Percentiles rank a stretch among this genome's conserved stretches.
Evolutionary conservation across 1,284 basidiomycete species (phyloP).

Genomic region (Ustilago sp.): DNA sequence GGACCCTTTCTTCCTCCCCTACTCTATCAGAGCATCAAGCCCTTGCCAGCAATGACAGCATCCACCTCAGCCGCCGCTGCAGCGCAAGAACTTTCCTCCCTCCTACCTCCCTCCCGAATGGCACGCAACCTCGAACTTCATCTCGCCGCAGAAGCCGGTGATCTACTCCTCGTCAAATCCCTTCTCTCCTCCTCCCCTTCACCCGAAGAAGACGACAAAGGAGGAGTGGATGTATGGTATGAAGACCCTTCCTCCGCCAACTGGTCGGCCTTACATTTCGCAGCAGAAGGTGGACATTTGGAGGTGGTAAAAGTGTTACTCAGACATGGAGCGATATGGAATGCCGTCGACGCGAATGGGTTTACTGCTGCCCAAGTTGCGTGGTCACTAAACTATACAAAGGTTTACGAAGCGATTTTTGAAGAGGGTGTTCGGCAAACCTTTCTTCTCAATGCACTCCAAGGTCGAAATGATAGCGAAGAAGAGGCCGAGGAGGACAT

Average conservation of each 20-base stretch:
- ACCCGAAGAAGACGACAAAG: constrained; percentile 4
- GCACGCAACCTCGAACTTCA: constrained; percentile 55
- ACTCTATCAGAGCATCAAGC: background rate
- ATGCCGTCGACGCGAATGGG: constrained; percentile 72
- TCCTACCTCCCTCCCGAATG: constrained; percentile 42
- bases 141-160: constrained; percentile 51
- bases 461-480: constrained; percentile 9
- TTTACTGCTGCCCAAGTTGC: constrained; percentile 65
- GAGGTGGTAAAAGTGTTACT: constrained; percentile 78
- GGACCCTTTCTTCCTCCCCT: background rate
- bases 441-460: constrained; percentile 52
- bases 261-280: constrained; percentile 87
- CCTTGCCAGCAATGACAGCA: background rate
- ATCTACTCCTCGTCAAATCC: constrained; percentile 35
- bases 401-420: constrained; percentile 55
- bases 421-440: constrained; percentile 70
- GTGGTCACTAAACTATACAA: constrained; percentile 58
- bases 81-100: constrained; percentile 24
- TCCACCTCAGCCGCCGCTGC: constrained; percentile 10
- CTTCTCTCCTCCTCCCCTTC: constrained; percentile 38
- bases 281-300: constrained; percentile 79
- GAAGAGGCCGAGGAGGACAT: constrained; percentile 24
- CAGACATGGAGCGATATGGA: constrained; percentile 90
- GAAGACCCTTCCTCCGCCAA: constrained; percentile 75
- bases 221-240: constrained; percentile 81